Percentiles rank a stretch among this genome's conserved stretches.
Conservation (phyloP, 208 protist species). For the Wallacemonas rigidus region DNA sequence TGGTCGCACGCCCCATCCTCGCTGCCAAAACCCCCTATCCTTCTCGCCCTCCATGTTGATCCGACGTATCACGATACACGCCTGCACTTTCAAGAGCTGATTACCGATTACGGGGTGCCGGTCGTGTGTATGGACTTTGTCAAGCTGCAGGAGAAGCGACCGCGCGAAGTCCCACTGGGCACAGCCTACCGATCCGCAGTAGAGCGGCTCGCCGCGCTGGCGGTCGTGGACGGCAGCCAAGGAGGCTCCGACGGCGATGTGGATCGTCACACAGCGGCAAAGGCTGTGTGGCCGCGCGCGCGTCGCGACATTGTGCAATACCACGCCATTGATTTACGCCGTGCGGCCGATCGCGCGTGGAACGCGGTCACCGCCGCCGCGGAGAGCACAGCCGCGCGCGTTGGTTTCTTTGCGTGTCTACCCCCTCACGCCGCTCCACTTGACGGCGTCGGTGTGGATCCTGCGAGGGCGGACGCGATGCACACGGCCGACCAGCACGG, state of each 20-base stretch:
- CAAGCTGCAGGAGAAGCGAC: conserved; percentile 85
- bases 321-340: conserved; percentile 82
- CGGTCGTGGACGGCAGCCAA: neutral
- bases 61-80: conserved; percentile 57
- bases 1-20: conserved; percentile 76
- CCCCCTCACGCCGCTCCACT: neutral
- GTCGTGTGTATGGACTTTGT: conserved; percentile 94
- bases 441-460: neutral
- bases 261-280: neutral
- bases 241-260: no score
- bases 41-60: conserved; percentile 41
- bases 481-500: neutral
- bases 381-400: conserved; percentile 40
- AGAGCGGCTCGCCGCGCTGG: conserved; percentile 47
- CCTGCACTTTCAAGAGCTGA: conserved; percentile 93
- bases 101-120: conserved; percentile 88
- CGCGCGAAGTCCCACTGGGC: conserved; percentile 81
- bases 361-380: conserved; percentile 66
- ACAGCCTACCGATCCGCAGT: conserved; percentile 74
- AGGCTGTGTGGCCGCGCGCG: neutral
- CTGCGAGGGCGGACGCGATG: no score
- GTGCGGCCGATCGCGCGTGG: conserved; percentile 62
- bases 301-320: conserved; percentile 65
- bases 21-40: conserved; percentile 90
- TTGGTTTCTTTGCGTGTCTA: conserved; percentile 53